phyloP scores from a whole-genome alignment of 2,329 filamentous ascomycete species.

The Epichloe festucae region DNA sequence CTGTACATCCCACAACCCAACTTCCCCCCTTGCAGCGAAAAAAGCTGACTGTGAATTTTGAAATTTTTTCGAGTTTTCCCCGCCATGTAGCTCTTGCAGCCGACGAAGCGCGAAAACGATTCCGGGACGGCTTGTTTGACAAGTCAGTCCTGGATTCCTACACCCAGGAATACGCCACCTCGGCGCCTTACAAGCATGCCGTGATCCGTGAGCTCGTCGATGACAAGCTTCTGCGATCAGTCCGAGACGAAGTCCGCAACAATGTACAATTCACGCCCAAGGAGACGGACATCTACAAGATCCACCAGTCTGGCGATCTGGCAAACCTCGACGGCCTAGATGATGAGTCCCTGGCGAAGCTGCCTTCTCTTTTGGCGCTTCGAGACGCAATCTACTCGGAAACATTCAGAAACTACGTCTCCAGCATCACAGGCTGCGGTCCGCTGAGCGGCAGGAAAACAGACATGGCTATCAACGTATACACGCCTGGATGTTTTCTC shows the following conservation, averaged over 20 bases:
- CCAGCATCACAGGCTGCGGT: conserved; percentile 72
- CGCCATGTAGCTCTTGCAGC: conserved; percentile 28
- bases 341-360: conserved; percentile 67
- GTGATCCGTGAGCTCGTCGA: conserved; percentile 76
- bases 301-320: conserved; percentile 94
- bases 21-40: background rate
- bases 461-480: conserved; percentile 98
- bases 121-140: conserved; percentile 55
- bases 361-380: conserved; percentile 82
- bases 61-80: background rate
- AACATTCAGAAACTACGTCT: conserved; percentile 78
- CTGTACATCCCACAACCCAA: too few relatives aligned
- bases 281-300: conserved; percentile 99
- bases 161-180: conserved; percentile 47
- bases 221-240: conserved; percentile 67
- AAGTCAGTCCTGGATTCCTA: conserved; percentile 43
- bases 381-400: conserved; percentile 90
- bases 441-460: conserved; percentile 86
- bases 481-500: conserved; percentile 89
- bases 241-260: conserved; percentile 77
- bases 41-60: background rate
- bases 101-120: conserved; percentile 42
- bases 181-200: conserved; percentile 74
- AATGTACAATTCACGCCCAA: conserved; percentile 96
- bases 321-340: conserved; percentile 93